phyloP scores from a whole-genome alignment of 805 yeast genomes.

The Candida tibetensis region DNA sequence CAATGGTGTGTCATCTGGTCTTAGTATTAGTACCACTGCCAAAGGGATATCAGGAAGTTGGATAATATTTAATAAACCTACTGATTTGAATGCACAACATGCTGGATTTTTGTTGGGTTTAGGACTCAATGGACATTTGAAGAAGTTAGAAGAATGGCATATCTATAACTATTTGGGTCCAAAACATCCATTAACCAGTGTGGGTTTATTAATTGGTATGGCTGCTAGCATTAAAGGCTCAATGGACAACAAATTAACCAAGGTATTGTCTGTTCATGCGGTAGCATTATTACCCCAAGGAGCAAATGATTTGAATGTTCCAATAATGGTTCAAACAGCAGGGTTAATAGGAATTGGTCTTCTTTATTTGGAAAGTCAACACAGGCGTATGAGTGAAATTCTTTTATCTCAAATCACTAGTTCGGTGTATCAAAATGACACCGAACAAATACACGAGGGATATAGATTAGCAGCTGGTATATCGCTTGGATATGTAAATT shows the following conservation, averaged over 20 bases:
- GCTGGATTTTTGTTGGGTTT: slow-evolving; percentile 93
- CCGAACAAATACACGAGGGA: slow-evolving; percentile 64
- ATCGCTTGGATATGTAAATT: slow-evolving; percentile 77
- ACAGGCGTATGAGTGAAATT: slow-evolving; percentile 81
- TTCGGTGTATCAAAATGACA: slow-evolving; percentile 52
- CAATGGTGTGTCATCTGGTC: slow-evolving; percentile 85
- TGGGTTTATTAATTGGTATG: slow-evolving; percentile 87
- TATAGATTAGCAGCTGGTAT: slow-evolving; percentile 87
- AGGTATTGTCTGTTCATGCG: slow-evolving; percentile 89
- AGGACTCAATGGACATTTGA: slow-evolving; percentile 88
- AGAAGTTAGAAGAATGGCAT: slow-evolving; percentile 89
- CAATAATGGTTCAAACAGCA: slow-evolving; percentile 81
- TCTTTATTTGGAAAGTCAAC: slow-evolving; percentile 72
- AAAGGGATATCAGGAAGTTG: slow-evolving; percentile 81
- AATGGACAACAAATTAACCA: slow-evolving; percentile 82
- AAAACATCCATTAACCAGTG: slow-evolving; percentile 77
- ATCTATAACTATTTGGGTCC: slow-evolving; percentile 91
- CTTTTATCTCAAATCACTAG: slow-evolving; percentile 67
- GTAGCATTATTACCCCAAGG: slow-evolving; percentile 89
- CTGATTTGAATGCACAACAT: slow-evolving; percentile 69
- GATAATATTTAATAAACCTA: slow-evolving; percentile 85
- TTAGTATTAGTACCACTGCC: slow-evolving; percentile 66
- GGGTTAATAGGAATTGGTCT: slow-evolving; percentile 90
- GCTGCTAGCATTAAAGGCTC: slow-evolving; percentile 82
- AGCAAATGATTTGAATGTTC: slow-evolving; percentile 83